Conservation (phyloP, 177 flowering plant genomes). For the Telopea speciosissima region DNA sequence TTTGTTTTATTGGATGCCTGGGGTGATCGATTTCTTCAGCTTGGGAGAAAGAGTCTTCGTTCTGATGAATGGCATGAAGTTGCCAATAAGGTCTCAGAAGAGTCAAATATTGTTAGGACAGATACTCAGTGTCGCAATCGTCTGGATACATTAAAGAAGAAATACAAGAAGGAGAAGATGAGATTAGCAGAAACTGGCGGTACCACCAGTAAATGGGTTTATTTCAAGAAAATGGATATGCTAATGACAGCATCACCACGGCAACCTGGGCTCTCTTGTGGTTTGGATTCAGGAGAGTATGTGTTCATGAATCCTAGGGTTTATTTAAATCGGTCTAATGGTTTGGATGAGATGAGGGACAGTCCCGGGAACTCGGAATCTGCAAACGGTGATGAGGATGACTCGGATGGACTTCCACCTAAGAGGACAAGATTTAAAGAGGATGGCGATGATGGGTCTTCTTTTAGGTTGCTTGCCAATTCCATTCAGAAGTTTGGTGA, state of each 20-base stretch:
- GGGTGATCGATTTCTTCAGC: conserved; percentile 77
- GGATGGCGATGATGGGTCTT: conserved; percentile 26
- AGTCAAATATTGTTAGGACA: conserved; percentile 28
- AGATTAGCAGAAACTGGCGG: conserved; percentile 35
- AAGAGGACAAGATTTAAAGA: conserved; percentile 12
- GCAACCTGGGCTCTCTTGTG: conserved; percentile 65
- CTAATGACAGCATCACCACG: conserved; percentile 39
- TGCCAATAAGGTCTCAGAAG: conserved; percentile 64
- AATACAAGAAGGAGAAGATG: conserved; percentile 69
- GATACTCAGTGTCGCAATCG: conserved; percentile 66
- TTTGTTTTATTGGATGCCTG: conserved; percentile 64
- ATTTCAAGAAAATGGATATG: conserved; percentile 78
- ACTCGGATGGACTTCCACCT: conserved; percentile 31
- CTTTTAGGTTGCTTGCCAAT: conserved; percentile 59
- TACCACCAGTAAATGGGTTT: conserved; percentile 55
- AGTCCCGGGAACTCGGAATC: conserved; percentile 75
- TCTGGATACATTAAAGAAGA: conserved; percentile 73
- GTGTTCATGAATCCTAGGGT: conserved; percentile 72
- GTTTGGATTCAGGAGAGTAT: conserved; percentile 90
- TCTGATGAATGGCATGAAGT: conserved; percentile 89
- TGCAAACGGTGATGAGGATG: conserved; percentile 35
- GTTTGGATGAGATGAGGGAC: conserved; percentile 89
- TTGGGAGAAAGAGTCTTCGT: conserved; percentile 81
- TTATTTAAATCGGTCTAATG: conserved; percentile 68
- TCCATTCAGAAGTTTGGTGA: conserved; percentile 78